Evolutionary conservation across 768 basidiomycete genomes (phyloP).

Genomic region (Tricholoma furcatifolium): DNA sequence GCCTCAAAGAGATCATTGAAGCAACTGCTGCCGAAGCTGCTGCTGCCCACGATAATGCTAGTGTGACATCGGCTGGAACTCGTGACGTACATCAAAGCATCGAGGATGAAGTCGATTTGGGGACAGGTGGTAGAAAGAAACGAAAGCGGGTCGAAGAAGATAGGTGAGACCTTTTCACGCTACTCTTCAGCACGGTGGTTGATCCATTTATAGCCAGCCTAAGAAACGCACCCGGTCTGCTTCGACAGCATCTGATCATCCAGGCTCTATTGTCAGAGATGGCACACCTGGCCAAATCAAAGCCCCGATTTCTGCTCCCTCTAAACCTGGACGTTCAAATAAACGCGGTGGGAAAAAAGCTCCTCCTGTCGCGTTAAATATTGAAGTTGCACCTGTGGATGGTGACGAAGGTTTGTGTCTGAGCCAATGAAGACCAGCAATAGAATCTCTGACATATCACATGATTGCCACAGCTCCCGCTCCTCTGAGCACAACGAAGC

Average conservation of each 20-base stretch:
- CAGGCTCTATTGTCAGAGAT: conserved; percentile 37
- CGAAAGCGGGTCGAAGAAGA: conserved; percentile 78
- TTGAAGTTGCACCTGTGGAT: conserved; percentile 41
- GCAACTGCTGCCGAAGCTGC: conserved; percentile 72
- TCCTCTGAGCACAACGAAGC: conserved; percentile 25
- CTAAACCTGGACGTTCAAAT: conserved; percentile 34
- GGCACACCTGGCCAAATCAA: conserved; percentile 39
- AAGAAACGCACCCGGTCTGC: conserved; percentile 79
- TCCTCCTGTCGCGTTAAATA: conserved; percentile 18
- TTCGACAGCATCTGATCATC: conserved; percentile 66
- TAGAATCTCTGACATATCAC: conserved; percentile 12
- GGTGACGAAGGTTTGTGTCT: conserved; percentile 60
- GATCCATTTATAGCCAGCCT: conserved; percentile 32
- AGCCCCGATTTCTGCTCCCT: conserved; percentile 27
- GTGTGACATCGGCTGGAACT: conserved; percentile 32
- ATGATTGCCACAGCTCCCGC: conserved; percentile 7
- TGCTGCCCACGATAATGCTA: conserved; percentile 42
- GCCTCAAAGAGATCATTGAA: conserved; percentile 73
- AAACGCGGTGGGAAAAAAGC: conserved; percentile 47
- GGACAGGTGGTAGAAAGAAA: conserved; percentile 52
- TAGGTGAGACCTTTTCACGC: conserved; percentile 43
- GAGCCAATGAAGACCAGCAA: neutral
- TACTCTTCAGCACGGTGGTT: neutral
- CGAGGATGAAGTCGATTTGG: conserved; percentile 48
- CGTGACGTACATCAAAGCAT: conserved; percentile 35